phyloP scores from a whole-genome alignment of 1,139 yeast species.

The Geotrichum restrictum region DNA sequence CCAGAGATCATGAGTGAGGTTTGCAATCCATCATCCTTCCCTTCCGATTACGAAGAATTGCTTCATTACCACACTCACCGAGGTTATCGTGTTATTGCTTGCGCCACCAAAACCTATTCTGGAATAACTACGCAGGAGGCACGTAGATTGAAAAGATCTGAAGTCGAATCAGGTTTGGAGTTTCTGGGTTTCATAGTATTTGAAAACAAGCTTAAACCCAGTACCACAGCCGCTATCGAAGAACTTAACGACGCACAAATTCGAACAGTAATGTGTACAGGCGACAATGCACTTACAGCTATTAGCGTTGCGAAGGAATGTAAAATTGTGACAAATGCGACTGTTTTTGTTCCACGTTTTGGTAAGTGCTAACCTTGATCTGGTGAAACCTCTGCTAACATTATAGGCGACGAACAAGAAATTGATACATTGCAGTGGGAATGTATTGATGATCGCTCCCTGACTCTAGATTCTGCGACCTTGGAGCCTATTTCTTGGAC shows the following conservation, averaged over 20 bases:
- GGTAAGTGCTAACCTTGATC: conserved; percentile 1
- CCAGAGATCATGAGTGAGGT: conserved; percentile 90
- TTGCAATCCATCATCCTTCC: conserved; percentile 67
- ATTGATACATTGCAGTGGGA: conserved; percentile 38
- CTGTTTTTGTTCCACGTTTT: conserved; percentile 66
- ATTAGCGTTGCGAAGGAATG: conserved; percentile 89
- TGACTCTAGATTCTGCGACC: conserved; percentile 56
- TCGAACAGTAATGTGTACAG: conserved; percentile 94
- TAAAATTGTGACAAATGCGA: conserved; percentile 49
- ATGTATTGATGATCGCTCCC: conserved; percentile 38
- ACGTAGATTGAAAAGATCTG: conserved; percentile 48
- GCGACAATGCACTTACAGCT: conserved; percentile 92
- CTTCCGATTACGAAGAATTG: conserved; percentile 66
- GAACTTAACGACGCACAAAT: conserved; percentile 63
- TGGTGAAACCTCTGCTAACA: conserved; percentile 16
- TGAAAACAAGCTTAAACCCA: conserved; percentile 78
- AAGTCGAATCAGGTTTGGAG: conserved; percentile 61
- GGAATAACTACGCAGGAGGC: conserved; percentile 45
- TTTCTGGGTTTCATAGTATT: conserved; percentile 88
- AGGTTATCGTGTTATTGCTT: conserved; percentile 93
- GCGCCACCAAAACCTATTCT: conserved; percentile 63
- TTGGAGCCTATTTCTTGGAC: conserved; percentile 40
- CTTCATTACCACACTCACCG: conserved; percentile 83
- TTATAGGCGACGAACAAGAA: conserved; percentile 7
- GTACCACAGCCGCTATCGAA: conserved; percentile 59